phyloP scores from a whole-genome alignment of 2,329 filamentous ascomycete species.

The Colletotrichum sp. region DNA sequence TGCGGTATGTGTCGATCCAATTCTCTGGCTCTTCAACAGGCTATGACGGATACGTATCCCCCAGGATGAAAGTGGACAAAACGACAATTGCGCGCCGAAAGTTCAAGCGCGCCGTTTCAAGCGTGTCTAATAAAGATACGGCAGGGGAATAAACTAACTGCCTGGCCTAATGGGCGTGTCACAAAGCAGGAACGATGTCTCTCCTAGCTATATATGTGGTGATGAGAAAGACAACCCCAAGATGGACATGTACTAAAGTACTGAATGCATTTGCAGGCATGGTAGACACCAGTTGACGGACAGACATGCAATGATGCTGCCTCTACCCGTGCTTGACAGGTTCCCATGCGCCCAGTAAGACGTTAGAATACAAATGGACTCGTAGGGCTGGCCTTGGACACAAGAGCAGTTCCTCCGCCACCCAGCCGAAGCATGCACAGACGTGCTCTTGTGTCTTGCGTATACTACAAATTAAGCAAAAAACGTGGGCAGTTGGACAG shows the following conservation, averaged over 20 bases:
- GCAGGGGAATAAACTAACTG: background rate
- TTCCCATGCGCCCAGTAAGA: slow-evolving; percentile 2
- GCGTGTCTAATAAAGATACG: background rate
- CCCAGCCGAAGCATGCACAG: background rate
- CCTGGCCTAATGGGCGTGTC: background rate
- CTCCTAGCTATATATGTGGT: background rate
- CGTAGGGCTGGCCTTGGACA: slow-evolving; percentile 1
- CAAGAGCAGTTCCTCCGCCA: background rate
- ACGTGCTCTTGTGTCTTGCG: background rate
- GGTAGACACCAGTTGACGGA: background rate
- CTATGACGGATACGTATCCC: background rate
- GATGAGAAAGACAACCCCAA: background rate
- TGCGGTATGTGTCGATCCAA: background rate
- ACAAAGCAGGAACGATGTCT: background rate
- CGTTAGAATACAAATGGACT: background rate
- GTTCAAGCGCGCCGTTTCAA: background rate
- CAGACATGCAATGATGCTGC: background rate
- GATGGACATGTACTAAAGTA: background rate
- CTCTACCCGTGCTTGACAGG: background rate
- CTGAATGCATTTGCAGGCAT: background rate
- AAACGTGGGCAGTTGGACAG: background rate
- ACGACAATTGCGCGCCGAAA: background rate
- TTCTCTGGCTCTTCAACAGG: background rate
- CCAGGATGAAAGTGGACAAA: background rate
- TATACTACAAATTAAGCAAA: background rate